Evolutionary conservation across 371 early-diverging fungal species (phyloP), one percentile per base, ranked within the genome.

Genomic region (Mortierella sp.): DNA sequence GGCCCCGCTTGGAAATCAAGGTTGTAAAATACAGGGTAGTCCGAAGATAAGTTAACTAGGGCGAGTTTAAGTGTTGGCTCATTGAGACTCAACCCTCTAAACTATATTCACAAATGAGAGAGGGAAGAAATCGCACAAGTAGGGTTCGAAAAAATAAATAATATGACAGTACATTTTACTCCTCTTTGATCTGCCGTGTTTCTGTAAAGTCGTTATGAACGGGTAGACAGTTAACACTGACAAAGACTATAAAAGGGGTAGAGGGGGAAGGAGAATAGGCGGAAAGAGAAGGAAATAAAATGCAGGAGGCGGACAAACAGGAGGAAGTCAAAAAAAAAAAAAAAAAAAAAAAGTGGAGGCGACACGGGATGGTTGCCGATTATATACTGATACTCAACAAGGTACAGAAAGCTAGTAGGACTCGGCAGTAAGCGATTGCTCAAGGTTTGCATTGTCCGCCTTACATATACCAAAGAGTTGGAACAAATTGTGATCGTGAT

Each of bases 401-500:
- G 55, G 43, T 11, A 24, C 32, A 28, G 20, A 22, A 58, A 35
- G 47, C n/a, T 62, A 10, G 26, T 14, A 16, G 26, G 40, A 26
- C 28, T 58, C 35, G 28, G 11, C 32, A 12, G 58, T 30, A 58
- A 2, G 24, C 20, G 11, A 26, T n/a, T 58, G 26, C 11, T 18
- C 16, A 58, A 14, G 32, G 5, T 8, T 61, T 40, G 58, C 47
- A 26, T 20, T 24, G 60, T 65, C 37, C 60, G 52, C 65, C 52
- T 75, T 66, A 78, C 66, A 65, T 73, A 60, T 49, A 72, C 63
- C 20, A 57, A 57, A 43, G 40, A 49, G 66, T 22, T 66, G 70
- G 78, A 60, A 61, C 58, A 61, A 66, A 72, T 73, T 43, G 70
- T 35, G 78, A 78, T 78, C 68, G 76, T 66, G 65, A 70, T 69